These are phyloP conservation scores for Pseudopyricularia javanii DNA, from an alignment of 2,329 filamentous ascomycete species.

Conservation along the genomic window DNA sequence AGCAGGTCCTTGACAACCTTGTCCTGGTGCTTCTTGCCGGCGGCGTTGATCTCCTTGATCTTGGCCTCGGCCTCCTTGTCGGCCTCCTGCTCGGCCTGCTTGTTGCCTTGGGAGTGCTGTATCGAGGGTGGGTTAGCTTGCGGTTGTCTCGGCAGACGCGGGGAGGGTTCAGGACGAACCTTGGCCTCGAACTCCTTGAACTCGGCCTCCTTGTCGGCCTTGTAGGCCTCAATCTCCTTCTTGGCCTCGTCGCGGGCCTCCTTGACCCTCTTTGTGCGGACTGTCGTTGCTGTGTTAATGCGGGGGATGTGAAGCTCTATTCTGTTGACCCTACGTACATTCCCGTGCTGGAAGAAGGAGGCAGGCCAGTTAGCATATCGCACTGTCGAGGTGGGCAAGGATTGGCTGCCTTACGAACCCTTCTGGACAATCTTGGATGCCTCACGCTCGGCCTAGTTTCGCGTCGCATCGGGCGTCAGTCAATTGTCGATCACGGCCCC, in stretches of 20 bases:
- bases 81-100: constrained; percentile 65
- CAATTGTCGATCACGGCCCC: too few relatives aligned
- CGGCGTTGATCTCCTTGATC: constrained; percentile 68
- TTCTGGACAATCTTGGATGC: constrained; percentile 98
- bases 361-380: constrained; percentile 14
- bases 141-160: neutral
- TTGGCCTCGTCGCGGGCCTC: constrained; percentile 94
- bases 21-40: constrained; percentile 67
- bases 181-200: constrained; percentile 87
- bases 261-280: constrained; percentile 93
- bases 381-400: neutral
- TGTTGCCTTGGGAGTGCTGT: constrained; percentile 86
- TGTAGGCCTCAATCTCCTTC: constrained; percentile 94
- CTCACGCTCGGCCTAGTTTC: constrained; percentile 95
- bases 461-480: too few relatives aligned
- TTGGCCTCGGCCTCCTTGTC: constrained; percentile 70
- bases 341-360: constrained; percentile 54
- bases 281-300: constrained; percentile 24
- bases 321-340: constrained; percentile 45
- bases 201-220: constrained; percentile 78
- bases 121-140: constrained; percentile 7
- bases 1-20: constrained; percentile 77
- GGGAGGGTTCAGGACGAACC: constrained; percentile 20
- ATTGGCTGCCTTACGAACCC: constrained; percentile 39
- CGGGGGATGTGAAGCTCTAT: neutral